Conservation (phyloP, 495 filamentous ascomycete species). For the Thozetella sp. region DNA sequence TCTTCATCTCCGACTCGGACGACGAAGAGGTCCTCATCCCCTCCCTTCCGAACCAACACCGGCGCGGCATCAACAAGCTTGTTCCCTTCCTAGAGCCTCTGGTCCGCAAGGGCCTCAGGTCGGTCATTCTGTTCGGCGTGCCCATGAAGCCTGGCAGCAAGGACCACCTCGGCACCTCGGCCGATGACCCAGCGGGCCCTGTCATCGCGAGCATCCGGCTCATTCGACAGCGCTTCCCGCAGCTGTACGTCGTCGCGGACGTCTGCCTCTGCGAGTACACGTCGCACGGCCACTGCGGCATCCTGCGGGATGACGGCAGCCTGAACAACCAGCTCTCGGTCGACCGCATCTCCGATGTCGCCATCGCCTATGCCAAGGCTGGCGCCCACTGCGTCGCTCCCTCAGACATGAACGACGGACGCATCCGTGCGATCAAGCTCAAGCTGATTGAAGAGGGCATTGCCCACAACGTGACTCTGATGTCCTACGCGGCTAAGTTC, state of each 20-base stretch:
- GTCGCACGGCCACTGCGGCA: slow-evolving; percentile 97
- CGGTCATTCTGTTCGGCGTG: slow-evolving; percentile 95
- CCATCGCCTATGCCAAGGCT: slow-evolving; percentile 87
- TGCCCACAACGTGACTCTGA: slow-evolving; percentile 84
- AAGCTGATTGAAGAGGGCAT: slow-evolving; percentile 92
- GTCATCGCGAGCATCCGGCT: slow-evolving; percentile 85
- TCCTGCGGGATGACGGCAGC: slow-evolving; percentile 86
- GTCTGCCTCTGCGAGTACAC: slow-evolving; percentile 99
- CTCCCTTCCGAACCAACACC: slow-evolving; percentile 85
- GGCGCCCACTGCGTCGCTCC: slow-evolving; percentile 97
- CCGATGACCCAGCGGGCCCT: slow-evolving; percentile 90
- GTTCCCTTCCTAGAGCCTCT: slow-evolving; percentile 84
- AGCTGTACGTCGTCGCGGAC: slow-evolving; percentile 86
- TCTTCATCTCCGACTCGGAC: slow-evolving; percentile 92
- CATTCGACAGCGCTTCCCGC: slow-evolving; percentile 79
- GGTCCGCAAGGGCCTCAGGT: slow-evolving; percentile 82
- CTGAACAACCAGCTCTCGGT: slow-evolving; percentile 92
- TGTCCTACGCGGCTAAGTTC: slow-evolving; percentile 98
- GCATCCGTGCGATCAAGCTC: slow-evolving; percentile 93
- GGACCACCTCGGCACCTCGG: slow-evolving; percentile 89
- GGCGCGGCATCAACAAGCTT: slow-evolving; percentile 84
- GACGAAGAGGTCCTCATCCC: slow-evolving; percentile 91
- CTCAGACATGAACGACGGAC: slow-evolving; percentile 98
- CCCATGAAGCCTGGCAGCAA: slow-evolving; percentile 78
- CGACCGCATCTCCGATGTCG: slow-evolving; percentile 90